Conservation (phyloP, 306 rosid species). For the Luffa aegyptiaca region DNA sequence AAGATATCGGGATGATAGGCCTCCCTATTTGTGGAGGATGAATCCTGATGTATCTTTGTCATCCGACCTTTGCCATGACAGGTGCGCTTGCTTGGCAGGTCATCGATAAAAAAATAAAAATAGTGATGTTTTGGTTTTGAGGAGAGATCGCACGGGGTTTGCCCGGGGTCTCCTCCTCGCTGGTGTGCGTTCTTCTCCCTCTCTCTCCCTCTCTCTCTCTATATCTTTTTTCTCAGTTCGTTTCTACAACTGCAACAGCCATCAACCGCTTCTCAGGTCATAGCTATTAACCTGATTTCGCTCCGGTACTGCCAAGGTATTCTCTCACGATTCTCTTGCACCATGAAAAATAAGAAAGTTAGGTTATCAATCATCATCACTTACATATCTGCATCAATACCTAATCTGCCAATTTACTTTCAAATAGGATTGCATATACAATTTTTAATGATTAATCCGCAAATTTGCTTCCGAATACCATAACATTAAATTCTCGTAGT, state of each 20-base stretch:
- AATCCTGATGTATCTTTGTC: conserved; percentile 33
- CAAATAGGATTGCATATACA: background rate
- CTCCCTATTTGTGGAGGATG: background rate
- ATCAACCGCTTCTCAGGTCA: background rate
- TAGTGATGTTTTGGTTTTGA: conserved; percentile 25
- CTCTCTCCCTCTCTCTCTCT: conserved; percentile 2
- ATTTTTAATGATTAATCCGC: background rate
- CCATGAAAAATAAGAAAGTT: background rate
- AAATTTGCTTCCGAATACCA: background rate
- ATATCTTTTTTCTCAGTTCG: background rate
- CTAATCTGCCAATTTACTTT: background rate
- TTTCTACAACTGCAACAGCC: background rate
- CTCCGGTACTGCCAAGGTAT: background rate
- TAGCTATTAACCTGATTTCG: background rate
- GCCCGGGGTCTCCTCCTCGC: conserved; percentile 56
- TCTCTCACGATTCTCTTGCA: background rate
- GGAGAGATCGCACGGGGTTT: conserved; percentile 74
- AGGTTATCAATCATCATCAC: background rate
- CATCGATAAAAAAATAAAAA: conserved; percentile 37
- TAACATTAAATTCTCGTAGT: background rate
- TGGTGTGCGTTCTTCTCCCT: conserved; percentile 25
- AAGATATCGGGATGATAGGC: background rate
- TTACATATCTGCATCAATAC: background rate
- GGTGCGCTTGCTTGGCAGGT: conserved; percentile 99
- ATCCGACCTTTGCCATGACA: conserved; percentile 97